Base-by-base conservation (phyloP, 208 protist species). In the Trypanosoma mega region DNA sequence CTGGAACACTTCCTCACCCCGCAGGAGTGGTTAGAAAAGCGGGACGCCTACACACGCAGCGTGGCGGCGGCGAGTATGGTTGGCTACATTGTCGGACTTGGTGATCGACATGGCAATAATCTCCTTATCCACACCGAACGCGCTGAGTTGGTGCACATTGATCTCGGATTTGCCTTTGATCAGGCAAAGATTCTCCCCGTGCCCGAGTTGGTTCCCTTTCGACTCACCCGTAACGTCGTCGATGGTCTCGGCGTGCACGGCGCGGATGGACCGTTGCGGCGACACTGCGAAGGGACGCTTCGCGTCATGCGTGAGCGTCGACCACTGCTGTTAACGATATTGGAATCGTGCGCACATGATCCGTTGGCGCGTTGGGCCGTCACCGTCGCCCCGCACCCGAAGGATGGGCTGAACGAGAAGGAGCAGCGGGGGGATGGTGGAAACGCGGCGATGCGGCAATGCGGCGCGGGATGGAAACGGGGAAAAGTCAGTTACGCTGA, bases 171-270 rank as follows among this genome's bases (percentile, higher is more conserved):
- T 61, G 93, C 87, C 8, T 97, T 97, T 76, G 93, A 97, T 26
- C 90, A 98, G 66, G 91, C 76, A 3, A 77, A 73, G 45, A 55
- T 87, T 29, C 74, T 99, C 7, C 71, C 66, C 3, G 76, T 97
- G 8, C 97, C 98, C 20, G 97, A 99, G 76, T 43, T 83, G 6
- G 96, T 99, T 8, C 98, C 98, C 0, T 99, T 99, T 69, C 80
- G 98, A 3, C 68, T 99, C 14, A 99, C 98, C 11, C 87, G 92
- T 12, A 98, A 99, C 74, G 65, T 99, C 5, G 84, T 98, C n/a
- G 96, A 98, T 68, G 96, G 92, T 4, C 78, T 98, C 43, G 97
- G 97, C 12, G 74, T 98, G 23, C 81, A 75, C 9, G 93, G 93
- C 27, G 70, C 82, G 7, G 93, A 98, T 27, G 98, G 98, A 5